Evolutionary conservation across 2,329 filamentous ascomycete species (phyloP), one percentile per base, ranked within the genome.

Genomic region (Daldinia eschscholtzii): DNA sequence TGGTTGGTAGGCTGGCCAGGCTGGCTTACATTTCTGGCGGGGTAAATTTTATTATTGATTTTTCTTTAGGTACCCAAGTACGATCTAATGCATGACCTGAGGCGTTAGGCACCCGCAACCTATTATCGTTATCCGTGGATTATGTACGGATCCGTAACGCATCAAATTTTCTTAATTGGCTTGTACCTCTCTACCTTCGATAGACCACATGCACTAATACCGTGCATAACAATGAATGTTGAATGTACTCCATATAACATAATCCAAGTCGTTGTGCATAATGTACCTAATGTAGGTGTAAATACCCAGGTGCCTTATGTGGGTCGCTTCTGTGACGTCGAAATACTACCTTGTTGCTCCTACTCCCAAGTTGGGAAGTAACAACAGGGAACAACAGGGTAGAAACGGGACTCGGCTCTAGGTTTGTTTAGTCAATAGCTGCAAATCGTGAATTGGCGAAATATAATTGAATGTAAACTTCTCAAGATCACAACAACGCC

Each of bases 41-140:
- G 65, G 65, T 70, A 68, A 48, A 60, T 65, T 58, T 64, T 62
- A 37, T 57, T 62, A 9, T 28, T 64, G 20, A 59, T 67, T 67
- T 15, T 53, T 53, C 20, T 53, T 53, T 50, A 50, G 46, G 46
- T 50, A 53, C 30, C 30, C 28, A 53, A 33, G 28, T 53, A 37
- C 50, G 28, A 55, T 35, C 37, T 52, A 18, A 52, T 56, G n/a
- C 23, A 13, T 9, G 26, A 33, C 23, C 6, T 9, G 26, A 33
- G 26, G 15, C 28, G 60, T 64, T 44, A 64, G 60, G 67, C 64
- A 50, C 20, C 20, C 2, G 20, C 20, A 23, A 23, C 20, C 2
- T 23, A 63, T 62, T 62, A 65, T 68, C 58, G 46, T 55, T 65
- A 61, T 55, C 44, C 10, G 13, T 15, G 42, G 33, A 60, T 66